phyloP scores from a whole-genome alignment of 495 filamentous ascomycete species.

The Jackrogersella minutella region DNA sequence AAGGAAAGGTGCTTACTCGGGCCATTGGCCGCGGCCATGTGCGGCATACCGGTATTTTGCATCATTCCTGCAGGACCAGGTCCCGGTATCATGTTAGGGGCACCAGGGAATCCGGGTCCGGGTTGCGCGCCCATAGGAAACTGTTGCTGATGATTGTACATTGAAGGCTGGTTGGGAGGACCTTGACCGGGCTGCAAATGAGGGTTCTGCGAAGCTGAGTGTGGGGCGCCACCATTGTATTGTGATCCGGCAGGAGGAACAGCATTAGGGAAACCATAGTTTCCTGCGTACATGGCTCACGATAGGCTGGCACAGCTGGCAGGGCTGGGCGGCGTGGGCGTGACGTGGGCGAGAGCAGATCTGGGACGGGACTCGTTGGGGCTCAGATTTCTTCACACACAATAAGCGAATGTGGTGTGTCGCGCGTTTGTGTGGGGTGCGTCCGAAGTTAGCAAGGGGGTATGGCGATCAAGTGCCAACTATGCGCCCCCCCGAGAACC shows the following conservation, averaged over 20 bases:
- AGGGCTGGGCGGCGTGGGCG: conserved; percentile 47
- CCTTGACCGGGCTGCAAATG: conserved; percentile 57
- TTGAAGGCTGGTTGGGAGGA: conserved; percentile 50
- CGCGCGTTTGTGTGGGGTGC: conserved; percentile 49
- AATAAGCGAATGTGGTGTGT: conserved; percentile 42
- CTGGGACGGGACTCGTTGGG: conserved; percentile 47
- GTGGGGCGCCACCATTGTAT: conserved; percentile 59
- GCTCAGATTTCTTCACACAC: conserved; percentile 46
- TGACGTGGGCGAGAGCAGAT: conserved; percentile 46
- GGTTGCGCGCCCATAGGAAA: conserved; percentile 56
- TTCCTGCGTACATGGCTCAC: conserved; percentile 59
- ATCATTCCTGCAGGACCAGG: conserved; percentile 61
- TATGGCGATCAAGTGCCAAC: conserved; percentile 44
- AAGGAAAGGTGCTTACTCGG: conserved; percentile 55
- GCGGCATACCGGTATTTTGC: conserved; percentile 61
- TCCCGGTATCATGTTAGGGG: conserved; percentile 58
- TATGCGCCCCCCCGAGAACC: conserved; percentile 35
- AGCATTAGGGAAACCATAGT: conserved; percentile 59
- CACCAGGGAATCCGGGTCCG: conserved; percentile 50
- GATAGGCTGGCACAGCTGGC: conserved; percentile 48
- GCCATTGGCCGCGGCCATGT: conserved; percentile 58
- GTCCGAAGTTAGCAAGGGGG: conserved; percentile 44
- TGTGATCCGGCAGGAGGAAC: conserved; percentile 50
- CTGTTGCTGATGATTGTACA: conserved; percentile 56
- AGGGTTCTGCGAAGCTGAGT: conserved; percentile 50